A percentile compares a stretch with the other conserved stretches of the same genome.
Evolutionary conservation across 371 early-diverging fungal genomes (phyloP).

Genomic region (Umbelopsis sp.): DNA sequence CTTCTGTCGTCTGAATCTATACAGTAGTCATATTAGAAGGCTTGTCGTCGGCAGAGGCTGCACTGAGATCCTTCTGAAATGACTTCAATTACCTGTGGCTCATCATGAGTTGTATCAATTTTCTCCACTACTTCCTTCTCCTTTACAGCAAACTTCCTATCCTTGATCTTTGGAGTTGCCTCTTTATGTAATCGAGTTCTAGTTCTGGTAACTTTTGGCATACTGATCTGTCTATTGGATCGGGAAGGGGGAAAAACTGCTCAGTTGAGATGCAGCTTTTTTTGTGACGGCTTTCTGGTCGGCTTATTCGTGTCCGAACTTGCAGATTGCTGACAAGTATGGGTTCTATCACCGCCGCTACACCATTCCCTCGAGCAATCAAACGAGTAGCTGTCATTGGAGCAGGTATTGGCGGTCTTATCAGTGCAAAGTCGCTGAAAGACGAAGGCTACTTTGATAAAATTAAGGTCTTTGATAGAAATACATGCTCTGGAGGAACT

Average conservation of each 20-base stretch:
- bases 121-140: constrained; percentile 32
- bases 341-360: background rate
- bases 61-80: too few relatives aligned
- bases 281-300: too few relatives aligned
- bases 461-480: constrained; percentile 49
- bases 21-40: background rate
- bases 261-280: too few relatives aligned
- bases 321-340: background rate
- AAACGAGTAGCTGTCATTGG: constrained; percentile 50
- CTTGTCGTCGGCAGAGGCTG: too few relatives aligned
- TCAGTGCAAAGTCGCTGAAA: constrained; percentile 37
- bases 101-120: constrained; percentile 22
- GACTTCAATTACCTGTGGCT: constrained; percentile 19
- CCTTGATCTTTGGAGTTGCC: constrained; percentile 24
- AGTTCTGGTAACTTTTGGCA: constrained; percentile 52
- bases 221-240: constrained; percentile 9
- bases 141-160: constrained; percentile 32
- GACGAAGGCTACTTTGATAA: constrained; percentile 41
- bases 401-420: constrained; percentile 52
- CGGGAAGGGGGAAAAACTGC: too few relatives aligned
- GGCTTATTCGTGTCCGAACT: too few relatives aligned
- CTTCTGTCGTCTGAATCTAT: constrained; percentile 25
- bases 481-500: constrained; percentile 43
- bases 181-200: constrained; percentile 39
- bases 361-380: constrained; percentile 22